These are phyloP conservation scores for Seiridium cupressi DNA, from an alignment of 2,329 filamentous ascomycete species.

Conservation along the genomic window DNA sequence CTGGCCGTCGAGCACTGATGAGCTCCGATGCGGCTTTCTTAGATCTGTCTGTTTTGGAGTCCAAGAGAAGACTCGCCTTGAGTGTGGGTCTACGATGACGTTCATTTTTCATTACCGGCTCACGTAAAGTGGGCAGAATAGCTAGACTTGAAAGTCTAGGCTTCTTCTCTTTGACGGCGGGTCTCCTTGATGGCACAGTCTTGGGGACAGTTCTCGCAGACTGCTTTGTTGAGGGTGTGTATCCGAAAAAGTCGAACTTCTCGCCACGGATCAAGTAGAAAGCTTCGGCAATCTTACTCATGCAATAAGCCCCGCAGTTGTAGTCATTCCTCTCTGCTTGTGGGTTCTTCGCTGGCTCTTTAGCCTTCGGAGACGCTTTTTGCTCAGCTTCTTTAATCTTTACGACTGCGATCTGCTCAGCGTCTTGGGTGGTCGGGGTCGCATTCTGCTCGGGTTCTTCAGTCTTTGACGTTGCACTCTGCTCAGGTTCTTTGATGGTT, in stretches of 20 bases:
- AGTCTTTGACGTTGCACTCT: too few relatives aligned
- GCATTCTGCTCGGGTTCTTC: too few relatives aligned
- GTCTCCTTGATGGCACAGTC: neutral
- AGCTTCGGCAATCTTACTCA: constrained; percentile 29
- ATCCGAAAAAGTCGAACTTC: constrained; percentile 28
- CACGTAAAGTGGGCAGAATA: constrained; percentile 17
- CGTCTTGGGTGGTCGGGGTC: too few relatives aligned
- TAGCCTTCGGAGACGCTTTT: neutral
- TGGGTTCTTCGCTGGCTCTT: constrained; percentile 26
- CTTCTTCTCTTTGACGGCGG: constrained; percentile 19
- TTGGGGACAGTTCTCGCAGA: neutral
- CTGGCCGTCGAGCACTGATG: neutral
- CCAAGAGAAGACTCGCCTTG: constrained; percentile 1
- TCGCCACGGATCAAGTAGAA: constrained; percentile 28
- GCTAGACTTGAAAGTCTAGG: constrained; percentile 40
- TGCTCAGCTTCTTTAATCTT: neutral
- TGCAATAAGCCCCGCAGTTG: constrained; percentile 27
- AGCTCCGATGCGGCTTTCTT: neutral
- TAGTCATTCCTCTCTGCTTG: constrained; percentile 30
- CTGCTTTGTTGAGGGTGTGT: constrained; percentile 14
- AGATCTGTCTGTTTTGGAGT: neutral
- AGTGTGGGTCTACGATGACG: neutral
- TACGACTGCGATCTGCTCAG: too few relatives aligned
- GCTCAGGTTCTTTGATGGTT: too few relatives aligned
- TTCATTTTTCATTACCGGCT: neutral